Conservation (phyloP, 192 early-diverging fungal species). For the Linderina pennispora region DNA sequence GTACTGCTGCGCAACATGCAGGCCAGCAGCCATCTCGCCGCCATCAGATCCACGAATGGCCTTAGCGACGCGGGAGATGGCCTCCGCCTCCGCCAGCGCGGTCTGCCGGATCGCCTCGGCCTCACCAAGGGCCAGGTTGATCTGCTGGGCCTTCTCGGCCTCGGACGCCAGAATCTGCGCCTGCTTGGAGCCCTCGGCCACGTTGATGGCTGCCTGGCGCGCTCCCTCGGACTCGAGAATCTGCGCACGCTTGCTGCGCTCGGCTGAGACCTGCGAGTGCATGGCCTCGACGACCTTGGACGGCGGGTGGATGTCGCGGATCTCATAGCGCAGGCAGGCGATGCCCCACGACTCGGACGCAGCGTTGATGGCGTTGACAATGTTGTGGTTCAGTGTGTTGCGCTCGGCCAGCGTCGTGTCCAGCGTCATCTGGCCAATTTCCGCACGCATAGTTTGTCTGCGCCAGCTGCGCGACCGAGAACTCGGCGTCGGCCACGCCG, state of each 20-base stretch:
- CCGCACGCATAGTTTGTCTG: conserved; percentile 99
- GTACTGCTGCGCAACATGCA: conserved; percentile 94
- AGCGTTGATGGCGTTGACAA: conserved; percentile 90
- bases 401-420: conserved; percentile 94
- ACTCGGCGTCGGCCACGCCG: conserved; percentile 92
- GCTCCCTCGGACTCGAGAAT: conserved; percentile 82
- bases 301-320: conserved; percentile 93
- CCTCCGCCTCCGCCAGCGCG: conserved; percentile 74
- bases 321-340: conserved; percentile 91
- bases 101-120: conserved; percentile 82
- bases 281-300: conserved; percentile 91
- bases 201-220: conserved; percentile 92
- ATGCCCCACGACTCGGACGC: conserved; percentile 97
- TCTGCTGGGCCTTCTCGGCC: conserved; percentile 81
- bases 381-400: conserved; percentile 86
- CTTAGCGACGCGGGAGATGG: conserved; percentile 72
- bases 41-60: conserved; percentile 61
- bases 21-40: conserved; percentile 79
- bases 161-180: conserved; percentile 91
- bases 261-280: conserved; percentile 97
- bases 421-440: conserved; percentile 97
- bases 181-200: conserved; percentile 92
- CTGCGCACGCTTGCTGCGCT: conserved; percentile 92
- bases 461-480: conserved; percentile 93
- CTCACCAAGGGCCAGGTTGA: conserved; percentile 87